Evolutionary conservation across 345 rosid species (phyloP), one percentile per base, ranked within the genome.

Genomic region (Populus alba): DNA sequence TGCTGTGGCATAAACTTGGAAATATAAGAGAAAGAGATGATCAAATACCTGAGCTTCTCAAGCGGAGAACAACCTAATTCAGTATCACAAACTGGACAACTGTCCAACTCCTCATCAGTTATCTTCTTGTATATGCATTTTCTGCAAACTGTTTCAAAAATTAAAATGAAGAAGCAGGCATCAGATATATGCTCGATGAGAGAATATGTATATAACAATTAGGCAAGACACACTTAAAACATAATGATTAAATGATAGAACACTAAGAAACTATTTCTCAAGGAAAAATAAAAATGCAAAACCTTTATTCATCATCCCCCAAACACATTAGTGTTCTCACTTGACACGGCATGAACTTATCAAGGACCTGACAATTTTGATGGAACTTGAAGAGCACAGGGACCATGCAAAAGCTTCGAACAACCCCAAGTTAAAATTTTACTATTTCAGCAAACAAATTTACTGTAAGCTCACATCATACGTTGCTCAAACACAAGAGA

Each of bases 11-110:
- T 49, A 53, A 68, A 59, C 66, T 61, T 69, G 41, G 25, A 3
- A 57, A 11, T 31, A 20, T 3, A 33, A 27, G 61, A 66, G 63
- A 55, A 63, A 5, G 68, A 74, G 72, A 72, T 49, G 51, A 72
- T 43, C 23, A 78, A 41, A 57, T 84, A 89, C 90, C 90, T 89
- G 63, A 89, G 90, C 77, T 87, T 87, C 78, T 87, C 86, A 4
- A 81, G 59, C 27, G 91, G 87, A 79, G 83, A 63, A 73, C 84
- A 72, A 12, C 91, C 91, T 8, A 89, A 82, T 33, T 82, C 63
- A 47, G 74, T 80, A 39, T 79, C 76, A 73, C 91, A 89, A 0
- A 84, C 82, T 6, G 91, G 91, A 78, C 91, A 89, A 49, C 47
- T 71, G 25, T 78, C 70, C 62, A 77, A 66, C 43, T 71, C 82